These are phyloP conservation scores for Cornus kousa DNA, from an alignment of 148 eudicot genomes.

Conservation along the genomic window DNA sequence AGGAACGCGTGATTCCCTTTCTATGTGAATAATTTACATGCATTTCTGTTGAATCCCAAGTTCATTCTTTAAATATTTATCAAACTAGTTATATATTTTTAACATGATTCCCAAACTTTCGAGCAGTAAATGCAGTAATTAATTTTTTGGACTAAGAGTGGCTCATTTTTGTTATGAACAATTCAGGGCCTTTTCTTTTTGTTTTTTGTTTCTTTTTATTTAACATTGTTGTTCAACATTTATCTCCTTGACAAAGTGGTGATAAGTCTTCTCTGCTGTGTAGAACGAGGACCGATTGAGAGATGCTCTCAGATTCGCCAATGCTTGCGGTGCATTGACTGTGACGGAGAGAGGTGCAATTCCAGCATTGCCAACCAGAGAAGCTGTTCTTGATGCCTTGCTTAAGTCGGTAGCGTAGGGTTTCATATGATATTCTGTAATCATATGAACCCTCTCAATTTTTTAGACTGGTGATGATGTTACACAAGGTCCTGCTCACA, in stretches of 20 bases:
- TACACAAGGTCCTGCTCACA: background rate
- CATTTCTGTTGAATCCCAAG: too few relatives aligned
- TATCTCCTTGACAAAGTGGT: background rate
- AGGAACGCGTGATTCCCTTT: too few relatives aligned
- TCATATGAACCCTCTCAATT: background rate
- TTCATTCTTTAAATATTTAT: background rate
- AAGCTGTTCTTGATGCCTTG: constrained; percentile 59
- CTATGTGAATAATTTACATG: too few relatives aligned
- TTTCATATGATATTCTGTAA: background rate
- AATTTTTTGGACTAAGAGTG: too few relatives aligned
- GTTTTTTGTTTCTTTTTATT: background rate
- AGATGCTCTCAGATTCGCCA: constrained; percentile 84
- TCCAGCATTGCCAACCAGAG: constrained; percentile 86
- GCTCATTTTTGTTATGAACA: too few relatives aligned
- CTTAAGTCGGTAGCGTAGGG: constrained; percentile 56
- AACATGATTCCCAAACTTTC: too few relatives aligned
- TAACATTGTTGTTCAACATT: background rate
- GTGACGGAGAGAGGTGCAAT: constrained; percentile 95
- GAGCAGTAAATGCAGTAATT: too few relatives aligned
- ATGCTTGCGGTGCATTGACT: constrained; percentile 90
- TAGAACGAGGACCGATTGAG: constrained; percentile 69
- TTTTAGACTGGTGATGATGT: background rate
- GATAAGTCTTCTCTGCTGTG: background rate
- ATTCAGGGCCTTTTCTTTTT: too few relatives aligned
- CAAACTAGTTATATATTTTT: background rate